Base-by-base conservation (phyloP, 805 yeast genomes). In the Wickerhamiella slavikovae region DNA sequence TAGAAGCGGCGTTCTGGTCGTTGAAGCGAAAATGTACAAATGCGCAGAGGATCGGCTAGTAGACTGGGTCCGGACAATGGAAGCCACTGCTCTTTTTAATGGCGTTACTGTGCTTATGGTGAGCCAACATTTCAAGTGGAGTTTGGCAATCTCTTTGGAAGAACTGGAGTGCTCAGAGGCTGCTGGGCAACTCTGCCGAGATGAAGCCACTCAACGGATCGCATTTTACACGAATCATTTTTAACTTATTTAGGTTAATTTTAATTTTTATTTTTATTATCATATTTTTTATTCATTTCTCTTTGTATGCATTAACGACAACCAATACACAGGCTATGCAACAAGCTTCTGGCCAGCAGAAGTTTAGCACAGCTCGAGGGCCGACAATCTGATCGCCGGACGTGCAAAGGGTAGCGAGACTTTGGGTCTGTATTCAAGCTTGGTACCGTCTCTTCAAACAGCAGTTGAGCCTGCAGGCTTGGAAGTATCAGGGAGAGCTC, bases 151-250 rank as follows among this genome's bases (percentile, higher is more conserved):
- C 10, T 61, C 80, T 6, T 54, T 52, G 8, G 85, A 76, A 43
- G 74, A 76, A 34, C 48, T 77, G 8, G 64, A 66, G 32, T 52
- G 58, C 32, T 68, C 74, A 13, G 61, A 76, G n/a, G 58, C 55
- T 2, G 44, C 50, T 2, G 82, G 79, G 3, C 47, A 52, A 2
- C 43, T 78, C 2, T 66, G 74, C 13, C 57, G 76, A 4, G 93
- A 78, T 50, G 69, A 70, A 40, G 69, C 70, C 38, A 55, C 72
- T 1, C 61, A 68, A 28, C 91, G 89, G 0, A 60, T 68, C 3
- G 61, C 64, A 29, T 78, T 68, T 47, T 76, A 64, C 42, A 45
- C 56, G 25, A 77, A 77, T 30, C 24, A 24, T 20, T 34, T 51
- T 14, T n/a, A n/a, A n/a, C n/a, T n/a, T n/a, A n/a, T n/a, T n/a